These are phyloP conservation scores for Eurotiales sp. DNA, from an alignment of 2,329 filamentous ascomycete genomes.

Conservation along the genomic window DNA sequence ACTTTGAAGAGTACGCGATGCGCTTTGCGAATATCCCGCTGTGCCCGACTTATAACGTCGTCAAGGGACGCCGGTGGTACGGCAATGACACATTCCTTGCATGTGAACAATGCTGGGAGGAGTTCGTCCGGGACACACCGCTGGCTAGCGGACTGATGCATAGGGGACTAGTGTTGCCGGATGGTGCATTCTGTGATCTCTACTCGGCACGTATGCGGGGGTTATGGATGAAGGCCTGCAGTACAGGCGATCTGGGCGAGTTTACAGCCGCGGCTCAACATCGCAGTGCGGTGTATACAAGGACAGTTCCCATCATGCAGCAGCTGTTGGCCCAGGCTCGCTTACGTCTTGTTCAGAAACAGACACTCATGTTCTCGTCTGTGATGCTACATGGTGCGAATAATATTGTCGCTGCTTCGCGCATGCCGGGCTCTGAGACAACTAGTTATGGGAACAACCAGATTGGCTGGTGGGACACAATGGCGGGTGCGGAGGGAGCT, in stretches of 20 bases:
- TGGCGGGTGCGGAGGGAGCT: neutral
- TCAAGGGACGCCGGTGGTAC: neutral
- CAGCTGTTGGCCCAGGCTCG: neutral
- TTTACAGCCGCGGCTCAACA: neutral
- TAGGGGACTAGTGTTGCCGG: neutral
- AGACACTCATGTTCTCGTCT: neutral
- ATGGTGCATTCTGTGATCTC: neutral
- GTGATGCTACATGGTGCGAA: neutral
- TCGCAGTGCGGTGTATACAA: neutral
- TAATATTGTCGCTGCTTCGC: neutral
- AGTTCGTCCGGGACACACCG: neutral
- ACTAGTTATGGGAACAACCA: neutral
- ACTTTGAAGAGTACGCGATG: neutral
- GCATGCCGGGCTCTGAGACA: neutral
- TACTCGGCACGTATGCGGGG: neutral
- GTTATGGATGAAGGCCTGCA: neutral
- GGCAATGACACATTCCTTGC: neutral
- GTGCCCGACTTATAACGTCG: neutral
- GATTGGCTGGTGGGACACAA: neutral
- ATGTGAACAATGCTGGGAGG: neutral
- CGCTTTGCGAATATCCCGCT: neutral
- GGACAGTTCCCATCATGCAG: neutral
- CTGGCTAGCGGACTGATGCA: neutral
- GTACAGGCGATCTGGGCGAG: neutral
- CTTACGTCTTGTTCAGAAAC: neutral